Evolutionary conservation across 2,329 filamentous ascomycete species (phyloP).

Genomic region (Zalaria sp.): DNA sequence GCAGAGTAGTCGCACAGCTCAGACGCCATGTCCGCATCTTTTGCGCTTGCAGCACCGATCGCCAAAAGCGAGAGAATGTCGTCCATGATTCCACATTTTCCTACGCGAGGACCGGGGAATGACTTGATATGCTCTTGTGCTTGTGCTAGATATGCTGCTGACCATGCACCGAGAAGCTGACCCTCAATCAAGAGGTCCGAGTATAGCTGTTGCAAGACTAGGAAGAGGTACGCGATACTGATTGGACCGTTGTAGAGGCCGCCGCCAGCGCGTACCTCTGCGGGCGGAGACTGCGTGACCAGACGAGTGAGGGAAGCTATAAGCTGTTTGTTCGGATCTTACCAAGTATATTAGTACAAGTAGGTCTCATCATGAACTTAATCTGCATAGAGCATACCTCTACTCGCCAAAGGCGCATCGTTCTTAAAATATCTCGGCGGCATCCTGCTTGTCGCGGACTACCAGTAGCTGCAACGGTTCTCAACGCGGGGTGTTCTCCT

Average conservation of each 20-base stretch:
- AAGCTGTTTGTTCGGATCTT: conserved; percentile 35
- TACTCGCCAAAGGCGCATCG: conserved; percentile 20
- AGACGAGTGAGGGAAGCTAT: conserved; percentile 35
- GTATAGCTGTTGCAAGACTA: conserved; percentile 34
- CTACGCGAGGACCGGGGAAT: conserved; percentile 30
- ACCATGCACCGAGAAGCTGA: conserved; percentile 33
- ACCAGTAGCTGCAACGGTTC: too few species aligned
- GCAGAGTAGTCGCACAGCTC: conserved; percentile 36
- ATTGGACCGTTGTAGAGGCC: conserved; percentile 37
- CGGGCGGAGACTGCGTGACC: conserved; percentile 32
- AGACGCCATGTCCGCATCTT: conserved; percentile 33
- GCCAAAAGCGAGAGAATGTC: conserved; percentile 36
- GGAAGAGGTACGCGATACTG: conserved; percentile 35
- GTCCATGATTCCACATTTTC: conserved; percentile 35
- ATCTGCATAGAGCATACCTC: conserved; percentile 12
- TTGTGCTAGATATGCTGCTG: conserved; percentile 34
- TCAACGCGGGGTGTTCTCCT: too few species aligned
- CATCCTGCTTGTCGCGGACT: conserved; percentile 8
- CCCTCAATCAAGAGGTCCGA: conserved; percentile 32
- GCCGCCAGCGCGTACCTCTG: conserved; percentile 29
- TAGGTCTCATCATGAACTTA: too few species aligned
- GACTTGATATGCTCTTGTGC: conserved; percentile 34
- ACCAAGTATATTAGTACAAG: not conserved
- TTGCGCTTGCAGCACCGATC: conserved; percentile 34
- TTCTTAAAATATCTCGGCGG: conserved; percentile 25